Evolutionary conservation across 2,329 filamentous ascomycete genomes (phyloP).

Genomic region (Neonectria hederae): DNA sequence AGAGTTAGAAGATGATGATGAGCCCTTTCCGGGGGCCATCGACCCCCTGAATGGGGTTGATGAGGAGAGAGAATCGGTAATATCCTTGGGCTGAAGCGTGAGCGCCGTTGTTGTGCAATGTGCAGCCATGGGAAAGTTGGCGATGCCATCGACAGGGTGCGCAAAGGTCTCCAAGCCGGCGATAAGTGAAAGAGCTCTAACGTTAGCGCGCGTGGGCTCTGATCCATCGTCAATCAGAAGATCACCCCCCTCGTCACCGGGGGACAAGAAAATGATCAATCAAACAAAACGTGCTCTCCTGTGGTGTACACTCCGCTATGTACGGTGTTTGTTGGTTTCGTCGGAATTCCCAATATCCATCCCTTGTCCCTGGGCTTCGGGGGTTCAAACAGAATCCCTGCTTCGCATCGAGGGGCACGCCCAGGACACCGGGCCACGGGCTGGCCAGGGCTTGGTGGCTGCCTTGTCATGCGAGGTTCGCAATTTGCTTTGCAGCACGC

Average conservation of each 20-base stretch:
- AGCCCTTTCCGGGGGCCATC: constrained; percentile 21
- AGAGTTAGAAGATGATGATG: constrained; percentile 21
- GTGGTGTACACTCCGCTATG: too few species aligned
- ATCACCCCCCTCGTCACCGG: neutral
- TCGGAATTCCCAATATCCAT: constrained; percentile 8
- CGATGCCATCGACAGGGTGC: constrained; percentile 19
- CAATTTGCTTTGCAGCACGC: constrained; percentile 34
- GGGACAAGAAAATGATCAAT: constrained; percentile 9
- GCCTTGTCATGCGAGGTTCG: constrained; percentile 34
- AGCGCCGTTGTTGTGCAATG: constrained; percentile 26
- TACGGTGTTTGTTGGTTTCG: constrained; percentile 12
- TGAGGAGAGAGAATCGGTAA: constrained; percentile 25
- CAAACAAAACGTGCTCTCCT: constrained; percentile 19
- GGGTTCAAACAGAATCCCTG: constrained; percentile 9
- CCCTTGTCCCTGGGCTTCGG: constrained; percentile 19
- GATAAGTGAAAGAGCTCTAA: constrained; percentile 12
- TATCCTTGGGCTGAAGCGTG: constrained; percentile 42
- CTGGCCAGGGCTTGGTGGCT: constrained; percentile 9
- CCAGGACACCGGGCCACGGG: constrained; percentile 17
- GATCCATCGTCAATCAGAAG: neutral
- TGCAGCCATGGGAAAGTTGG: constrained; percentile 12
- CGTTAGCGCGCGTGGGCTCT: constrained; percentile 10
- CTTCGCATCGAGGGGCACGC: constrained; percentile 23
- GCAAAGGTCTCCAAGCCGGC: neutral
- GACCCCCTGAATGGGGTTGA: constrained; percentile 25